Percentiles rank a stretch among this genome's conserved stretches.
These are phyloP conservation scores for Fusarium udum DNA, from an alignment of 2,329 filamentous ascomycete species.

Conservation along the genomic window DNA sequence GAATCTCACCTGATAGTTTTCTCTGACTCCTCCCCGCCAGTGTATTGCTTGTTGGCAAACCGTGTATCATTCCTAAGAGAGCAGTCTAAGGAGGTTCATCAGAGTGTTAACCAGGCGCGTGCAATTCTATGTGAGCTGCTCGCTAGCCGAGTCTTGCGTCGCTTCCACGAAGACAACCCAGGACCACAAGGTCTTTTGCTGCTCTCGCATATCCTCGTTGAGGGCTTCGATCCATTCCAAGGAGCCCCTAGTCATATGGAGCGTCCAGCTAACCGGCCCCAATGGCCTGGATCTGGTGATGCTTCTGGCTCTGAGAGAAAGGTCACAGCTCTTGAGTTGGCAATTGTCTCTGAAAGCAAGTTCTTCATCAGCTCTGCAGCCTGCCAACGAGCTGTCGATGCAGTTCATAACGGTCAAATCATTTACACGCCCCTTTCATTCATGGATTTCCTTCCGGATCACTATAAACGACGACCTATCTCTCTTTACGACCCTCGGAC, in stretches of 20 bases:
- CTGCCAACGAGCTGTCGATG: conserved; percentile 75
- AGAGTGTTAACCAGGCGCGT: conserved; percentile 74
- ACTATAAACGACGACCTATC: conserved; percentile 76
- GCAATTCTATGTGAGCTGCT: conserved; percentile 75
- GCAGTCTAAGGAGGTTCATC: conserved; percentile 71
- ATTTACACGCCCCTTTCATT: conserved; percentile 77
- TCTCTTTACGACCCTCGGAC: conserved; percentile 74
- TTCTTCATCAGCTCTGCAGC: conserved; percentile 71
- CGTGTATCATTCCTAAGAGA: conserved; percentile 75
- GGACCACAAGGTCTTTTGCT: conserved; percentile 70
- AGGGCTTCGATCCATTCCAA: conserved; percentile 77
- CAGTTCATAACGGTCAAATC: conserved; percentile 73
- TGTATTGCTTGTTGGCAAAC: conserved; percentile 78
- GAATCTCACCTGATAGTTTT: background rate
- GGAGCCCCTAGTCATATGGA: conserved; percentile 70
- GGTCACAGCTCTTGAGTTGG: conserved; percentile 75
- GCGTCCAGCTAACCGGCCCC: conserved; percentile 54
- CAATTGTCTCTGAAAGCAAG: conserved; percentile 77
- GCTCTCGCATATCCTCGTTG: conserved; percentile 74
- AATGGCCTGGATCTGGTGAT: conserved; percentile 52
- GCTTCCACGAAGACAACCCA: conserved; percentile 73
- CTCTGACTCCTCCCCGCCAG: conserved; percentile 47
- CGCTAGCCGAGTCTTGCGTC: conserved; percentile 71
- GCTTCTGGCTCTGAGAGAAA: conserved; percentile 59
- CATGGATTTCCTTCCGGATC: conserved; percentile 77